Base-by-base conservation (phyloP, 2,329 filamentous ascomycete species). In the Beauveria rudraprayagi region DNA sequence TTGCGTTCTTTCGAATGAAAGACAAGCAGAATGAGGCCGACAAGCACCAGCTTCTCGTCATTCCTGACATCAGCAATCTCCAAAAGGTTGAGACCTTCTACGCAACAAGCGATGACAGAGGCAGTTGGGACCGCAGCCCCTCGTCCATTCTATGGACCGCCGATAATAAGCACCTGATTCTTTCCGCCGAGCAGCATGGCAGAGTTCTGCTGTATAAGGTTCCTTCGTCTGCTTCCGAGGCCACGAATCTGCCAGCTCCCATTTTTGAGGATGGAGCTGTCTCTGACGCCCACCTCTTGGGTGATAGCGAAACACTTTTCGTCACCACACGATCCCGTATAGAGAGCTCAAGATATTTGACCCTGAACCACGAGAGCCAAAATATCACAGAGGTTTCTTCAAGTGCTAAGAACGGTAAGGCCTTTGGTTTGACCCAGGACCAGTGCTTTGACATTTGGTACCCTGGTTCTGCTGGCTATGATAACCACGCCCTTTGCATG, bases 1-100 rank as follows among this genome's bases (percentile, higher is more conserved):
- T 93, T 28, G 90, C 85, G 1, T 96, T 95, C 71, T 79, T 90
- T 34, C 85, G 89, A 63, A 96, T 95, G 92, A 82, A 83, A 64
- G 82, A 82, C 61, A 80, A 84, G 56, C 85, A 88, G 62, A 96
- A 96, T 70, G 92, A 97, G 73, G 84, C 88, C 17, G 91, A 96
- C 75, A 76, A 76, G 66, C 82, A 87, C 50, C 82, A 86, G 50
- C 76, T 91, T 4, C 75, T 92, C 64, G 74, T 91, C 3, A 72
- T 90, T 7, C 81, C 83, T 1, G 81, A 90, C 66, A 76, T 90
- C 54, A 72, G 71, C 16, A 80, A 86, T 63, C 73, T 85, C 10
- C 76, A 76, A 62, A 81, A 82, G 62, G 81, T 86, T 14, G 78
- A 84, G 64, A 84, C 87, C 67, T 86, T 87, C 63, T 88, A 83